These are phyloP conservation scores for Pluteus cervinus DNA, from an alignment of 768 basidiomycete species.

Conservation along the genomic window DNA sequence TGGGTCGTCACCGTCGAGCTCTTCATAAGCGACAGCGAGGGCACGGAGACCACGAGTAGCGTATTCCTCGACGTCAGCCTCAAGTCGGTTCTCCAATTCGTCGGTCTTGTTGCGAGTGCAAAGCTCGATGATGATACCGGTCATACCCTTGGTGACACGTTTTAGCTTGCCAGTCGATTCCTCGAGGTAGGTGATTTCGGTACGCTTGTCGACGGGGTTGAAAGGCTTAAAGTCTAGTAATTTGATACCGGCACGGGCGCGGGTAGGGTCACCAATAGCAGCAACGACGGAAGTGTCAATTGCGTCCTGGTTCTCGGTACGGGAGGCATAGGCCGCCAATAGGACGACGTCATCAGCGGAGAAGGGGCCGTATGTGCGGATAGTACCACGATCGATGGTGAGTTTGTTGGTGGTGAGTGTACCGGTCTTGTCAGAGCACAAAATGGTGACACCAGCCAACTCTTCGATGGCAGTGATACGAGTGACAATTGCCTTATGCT, in stretches of 20 bases:
- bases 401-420: constrained; percentile 99
- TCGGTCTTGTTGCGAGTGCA: constrained; percentile 97
- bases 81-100: constrained; percentile 84
- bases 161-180: constrained; percentile 93
- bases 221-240: constrained; percentile 99
- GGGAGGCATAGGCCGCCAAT: constrained; percentile 91
- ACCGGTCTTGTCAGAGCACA: constrained; percentile 99
- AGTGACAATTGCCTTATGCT: constrained; percentile 99
- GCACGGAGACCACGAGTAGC: constrained; percentile 96
- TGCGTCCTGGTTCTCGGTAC: constrained; percentile 98
- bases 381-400: constrained; percentile 89
- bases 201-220: constrained; percentile 99
- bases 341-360: constrained; percentile 88
- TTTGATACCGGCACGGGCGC: constrained; percentile 89
- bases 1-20: constrained; percentile 74
- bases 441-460: constrained; percentile 95
- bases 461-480: constrained; percentile 99
- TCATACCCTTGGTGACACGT: constrained; percentile 99
- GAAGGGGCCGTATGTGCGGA: constrained; percentile 88
- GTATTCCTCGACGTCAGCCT: constrained; percentile 94
- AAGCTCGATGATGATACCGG: constrained; percentile 95
- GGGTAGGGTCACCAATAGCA: constrained; percentile 64
- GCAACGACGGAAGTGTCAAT: constrained; percentile 86
- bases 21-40: constrained; percentile 93
- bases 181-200: constrained; percentile 96